Evolutionary conservation across 257 asterid species (phyloP), one percentile per base, ranked within the genome.

Genomic region (Scutellaria galericulata): DNA sequence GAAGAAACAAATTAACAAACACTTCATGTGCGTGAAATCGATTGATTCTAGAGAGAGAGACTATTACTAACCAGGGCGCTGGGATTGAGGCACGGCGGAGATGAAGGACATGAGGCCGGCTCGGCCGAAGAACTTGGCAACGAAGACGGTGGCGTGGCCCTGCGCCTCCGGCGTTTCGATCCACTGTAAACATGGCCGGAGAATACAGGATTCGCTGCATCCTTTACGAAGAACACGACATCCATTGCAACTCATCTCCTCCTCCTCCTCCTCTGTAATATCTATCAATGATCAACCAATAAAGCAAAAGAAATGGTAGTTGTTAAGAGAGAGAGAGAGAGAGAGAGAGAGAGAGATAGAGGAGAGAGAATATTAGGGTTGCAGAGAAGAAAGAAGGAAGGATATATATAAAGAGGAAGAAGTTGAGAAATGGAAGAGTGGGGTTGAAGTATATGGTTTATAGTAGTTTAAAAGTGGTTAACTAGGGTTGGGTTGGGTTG

Each of bases 221-320:
- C 94, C 94, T 40, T 86, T 88, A 3, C 94, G 79, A n/a, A 88
- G 94, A 40, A 88, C 86, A 15, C 94, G 83, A 80, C 94, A 88
- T 7, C 94, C 94, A 69, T 88, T 86, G 81, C 94, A 88, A 72
- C 94, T 88, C 94, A 87, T 82, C 20, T 52, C 57, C 41, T 20
- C 1, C 20, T 52, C 57, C 41, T 20, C 1, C 18, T 18, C 18
- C 37, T 31, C 37, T 31, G 1, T 24, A 24, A 1, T 1, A 27
- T 10, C 1, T 10, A 1, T 57, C 7, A 22, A 24, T 24, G 6
- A 7, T 41, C 52, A 56, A 50, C n/a, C 41, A 15, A 39, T 37
- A 31, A 54, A 20, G 9, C 0, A 6, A 10, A 44, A 44, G 2
- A 7, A 7, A 44, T 44, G 48, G 11, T 44, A 8, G 3, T 6